A percentile compares a stretch with the other conserved stretches of the same genome.
These are phyloP conservation scores for Apiospora marii DNA, from an alignment of 2,329 filamentous ascomycete genomes.

Conservation along the genomic window DNA sequence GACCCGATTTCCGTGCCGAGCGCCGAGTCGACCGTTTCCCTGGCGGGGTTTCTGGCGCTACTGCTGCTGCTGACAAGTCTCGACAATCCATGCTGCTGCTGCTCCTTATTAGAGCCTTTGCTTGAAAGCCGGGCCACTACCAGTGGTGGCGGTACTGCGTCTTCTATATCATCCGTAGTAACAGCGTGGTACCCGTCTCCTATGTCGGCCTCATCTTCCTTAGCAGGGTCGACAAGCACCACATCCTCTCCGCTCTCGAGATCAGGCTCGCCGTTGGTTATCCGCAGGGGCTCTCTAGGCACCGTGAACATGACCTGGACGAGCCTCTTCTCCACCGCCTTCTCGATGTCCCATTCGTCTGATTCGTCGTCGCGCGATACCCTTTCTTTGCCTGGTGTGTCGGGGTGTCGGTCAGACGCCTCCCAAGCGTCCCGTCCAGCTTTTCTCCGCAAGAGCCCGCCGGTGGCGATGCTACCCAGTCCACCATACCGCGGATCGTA, in stretches of 20 bases:
- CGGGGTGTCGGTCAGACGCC: constrained; percentile 35
- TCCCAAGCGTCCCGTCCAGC: constrained; percentile 65
- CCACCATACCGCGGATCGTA: constrained; percentile 55
- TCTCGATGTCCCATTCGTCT: constrained; percentile 79
- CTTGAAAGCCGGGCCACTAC: background rate
- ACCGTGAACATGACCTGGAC: constrained; percentile 94
- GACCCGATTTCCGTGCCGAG: constrained; percentile 36
- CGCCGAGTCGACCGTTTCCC: constrained; percentile 25
- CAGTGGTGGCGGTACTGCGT: background rate
- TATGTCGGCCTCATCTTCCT: constrained; percentile 32
- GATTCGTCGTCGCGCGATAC: constrained; percentile 55
- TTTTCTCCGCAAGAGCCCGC: constrained; percentile 58
- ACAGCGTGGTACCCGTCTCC: constrained; percentile 18
- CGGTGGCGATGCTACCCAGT: constrained; percentile 53
- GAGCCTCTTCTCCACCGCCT: constrained; percentile 72
- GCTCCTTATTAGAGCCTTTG: background rate
- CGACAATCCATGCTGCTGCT: background rate
- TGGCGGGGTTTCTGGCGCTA: constrained; percentile 23
- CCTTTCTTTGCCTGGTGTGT: constrained; percentile 25
- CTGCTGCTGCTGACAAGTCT: constrained; percentile 21
- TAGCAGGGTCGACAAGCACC: constrained; percentile 52
- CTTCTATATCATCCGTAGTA: background rate
- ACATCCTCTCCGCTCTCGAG: constrained; percentile 52
- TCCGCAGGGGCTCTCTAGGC: constrained; percentile 82
- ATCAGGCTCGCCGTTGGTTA: constrained; percentile 82